Conservation (phyloP, 352 stramenopile species). For the Blastocystis sp. region DNA sequence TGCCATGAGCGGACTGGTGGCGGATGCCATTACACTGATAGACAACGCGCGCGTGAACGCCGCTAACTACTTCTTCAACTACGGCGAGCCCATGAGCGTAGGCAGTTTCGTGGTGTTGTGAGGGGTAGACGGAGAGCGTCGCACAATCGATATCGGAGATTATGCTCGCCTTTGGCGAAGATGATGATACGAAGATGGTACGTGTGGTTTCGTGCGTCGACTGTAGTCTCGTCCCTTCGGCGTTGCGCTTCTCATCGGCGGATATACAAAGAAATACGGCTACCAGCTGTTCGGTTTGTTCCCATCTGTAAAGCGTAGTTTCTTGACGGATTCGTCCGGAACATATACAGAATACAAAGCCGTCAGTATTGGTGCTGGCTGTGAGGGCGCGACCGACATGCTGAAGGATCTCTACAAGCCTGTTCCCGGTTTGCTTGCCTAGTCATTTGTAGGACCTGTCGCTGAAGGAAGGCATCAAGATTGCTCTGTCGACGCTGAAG, state of each 20-base stretch:
- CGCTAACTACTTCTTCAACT: constrained; percentile 95
- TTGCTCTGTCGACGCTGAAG: constrained; percentile 94
- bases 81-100: constrained; percentile 95
- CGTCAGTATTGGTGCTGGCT: constrained; percentile 95
- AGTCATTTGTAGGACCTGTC: constrained; percentile 84
- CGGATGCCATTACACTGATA: constrained; percentile 95
- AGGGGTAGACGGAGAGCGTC: constrained; percentile 83
- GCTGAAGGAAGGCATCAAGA: constrained; percentile 91
- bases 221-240: constrained; percentile 91
- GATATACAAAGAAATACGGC: constrained; percentile 89
- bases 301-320: not conserved
- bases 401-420: constrained; percentile 94
- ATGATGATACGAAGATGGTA: constrained; percentile 88
- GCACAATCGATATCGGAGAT: constrained; percentile 98
- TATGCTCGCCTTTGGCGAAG: constrained; percentile 91
- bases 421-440: not conserved
- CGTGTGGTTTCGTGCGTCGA: not conserved
- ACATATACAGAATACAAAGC: constrained; percentile 98
- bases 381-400: constrained; percentile 94
- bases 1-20: constrained; percentile 97
- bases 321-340: constrained; percentile 87
- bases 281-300: constrained; percentile 87
- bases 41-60: constrained; percentile 98
- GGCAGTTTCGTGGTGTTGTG: not conserved
- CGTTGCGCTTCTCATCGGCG: constrained; percentile 94